Base-by-base conservation (phyloP, 768 basidiomycete species). In the Tephrocybe rancida region DNA sequence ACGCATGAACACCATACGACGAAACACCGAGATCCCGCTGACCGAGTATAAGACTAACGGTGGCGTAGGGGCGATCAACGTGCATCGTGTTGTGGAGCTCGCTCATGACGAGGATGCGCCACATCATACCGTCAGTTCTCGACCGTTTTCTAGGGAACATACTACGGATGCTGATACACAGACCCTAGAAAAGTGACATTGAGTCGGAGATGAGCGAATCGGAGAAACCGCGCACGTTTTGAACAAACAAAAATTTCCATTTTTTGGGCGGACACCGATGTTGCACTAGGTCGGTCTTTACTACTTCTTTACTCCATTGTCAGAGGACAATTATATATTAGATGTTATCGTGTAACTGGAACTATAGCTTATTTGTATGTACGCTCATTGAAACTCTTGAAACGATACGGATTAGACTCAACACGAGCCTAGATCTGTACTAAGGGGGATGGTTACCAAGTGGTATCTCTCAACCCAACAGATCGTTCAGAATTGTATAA, bases 31-130 rank as follows among this genome's bases (percentile, higher is more conserved):
- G n/a, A 65, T 65, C 32, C 57, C 60, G 8, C 50, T 64, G 18
- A 55, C 35, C 22, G 56, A 61, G 16, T 66, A 63, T 42, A 64
- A 60, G 35, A 34, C 44, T 10, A 52, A 21, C 29, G 55, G 59
- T 18, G 55, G 57, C 18, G 59, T 50, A 14, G 48, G 54, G 2
- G 21, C 44, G 1, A 60, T 67, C 14, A 56, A 64, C 1, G 56
- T 65, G 8, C 62, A 61, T 25, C 60, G 57, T 7, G 61, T 62
- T 3, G 58, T 67, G 7, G 57, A 65, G 24, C 50, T 67, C 24
- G 59, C 58, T 22, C 45, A 43, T 39, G 60, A 64, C 13, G 57
- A 62, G 22, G 44, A 50, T 35, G 32, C 48, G 24, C 41, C 25
- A 32, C 53, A 52, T 32, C 53, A 52, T 37, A 39, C 48, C 13